phyloP scores from a whole-genome alignment of 345 rosid species.

The Camelina hispida region DNA sequence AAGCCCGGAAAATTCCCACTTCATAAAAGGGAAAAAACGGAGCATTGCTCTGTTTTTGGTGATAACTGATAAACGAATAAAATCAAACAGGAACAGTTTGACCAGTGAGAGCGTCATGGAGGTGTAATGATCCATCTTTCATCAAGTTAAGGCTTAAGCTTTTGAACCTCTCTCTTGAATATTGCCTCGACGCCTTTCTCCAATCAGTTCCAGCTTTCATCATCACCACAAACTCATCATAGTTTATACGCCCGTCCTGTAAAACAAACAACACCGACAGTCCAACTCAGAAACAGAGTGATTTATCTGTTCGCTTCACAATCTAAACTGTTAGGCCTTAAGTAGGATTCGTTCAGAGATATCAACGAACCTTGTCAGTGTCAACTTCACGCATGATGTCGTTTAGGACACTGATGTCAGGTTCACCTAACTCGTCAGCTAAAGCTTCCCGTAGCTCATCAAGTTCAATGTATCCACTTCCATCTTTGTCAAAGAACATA shows the following conservation, averaged over 20 bases:
- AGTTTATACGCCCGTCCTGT: constrained; percentile 89
- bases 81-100: constrained; percentile 70
- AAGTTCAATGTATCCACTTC: constrained; percentile 75
- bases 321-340: constrained; percentile 8
- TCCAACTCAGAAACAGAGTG: constrained; percentile 15
- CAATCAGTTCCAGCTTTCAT: constrained; percentile 99
- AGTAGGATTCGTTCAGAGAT: constrained; percentile 12
- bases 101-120: constrained; percentile 85
- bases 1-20: constrained; percentile 23
- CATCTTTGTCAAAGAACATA: constrained; percentile 88
- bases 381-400: constrained; percentile 98
- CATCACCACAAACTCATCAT: constrained; percentile 94
- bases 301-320: neutral
- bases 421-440: constrained; percentile 77
- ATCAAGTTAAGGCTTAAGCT: constrained; percentile 89
- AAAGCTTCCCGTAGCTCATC: constrained; percentile 78
- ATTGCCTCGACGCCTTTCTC: constrained; percentile 98
- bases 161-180: constrained; percentile 97
- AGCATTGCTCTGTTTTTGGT: constrained; percentile 23
- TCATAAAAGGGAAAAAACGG: neutral
- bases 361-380: constrained; percentile 74
- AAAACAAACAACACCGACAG: constrained; percentile 18
- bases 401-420: constrained; percentile 63
- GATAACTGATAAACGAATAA: constrained; percentile 22
- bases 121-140: constrained; percentile 96